Conservation (phyloP, 768 basidiomycete genomes). For the Auricularia auricula-judae region DNA sequence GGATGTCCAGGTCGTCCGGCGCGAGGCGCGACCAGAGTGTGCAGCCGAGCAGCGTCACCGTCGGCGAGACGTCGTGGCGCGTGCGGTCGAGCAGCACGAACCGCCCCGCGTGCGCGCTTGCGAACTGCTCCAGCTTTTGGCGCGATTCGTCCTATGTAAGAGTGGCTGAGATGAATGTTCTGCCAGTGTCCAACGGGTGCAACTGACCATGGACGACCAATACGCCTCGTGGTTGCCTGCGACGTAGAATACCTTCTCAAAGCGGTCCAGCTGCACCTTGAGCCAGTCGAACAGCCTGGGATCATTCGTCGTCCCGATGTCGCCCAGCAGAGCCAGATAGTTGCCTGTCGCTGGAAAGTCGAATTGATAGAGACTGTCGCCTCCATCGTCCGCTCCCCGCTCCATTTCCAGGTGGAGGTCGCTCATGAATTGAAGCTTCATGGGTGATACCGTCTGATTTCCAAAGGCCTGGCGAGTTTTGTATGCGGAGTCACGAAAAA, state of each 20-base stretch:
- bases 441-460: too few relatives aligned
- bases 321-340: constrained; percentile 25
- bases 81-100: constrained; percentile 25
- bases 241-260: constrained; percentile 24
- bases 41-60: constrained; percentile 28
- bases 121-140: constrained; percentile 1
- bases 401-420: constrained; percentile 22
- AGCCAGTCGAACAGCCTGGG: constrained; percentile 24
- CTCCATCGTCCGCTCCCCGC: too few relatives aligned
- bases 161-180: too few relatives aligned
- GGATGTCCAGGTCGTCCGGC: constrained; percentile 17
- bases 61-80: constrained; percentile 22
- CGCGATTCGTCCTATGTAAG: constrained; percentile 10
- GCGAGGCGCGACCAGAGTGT: constrained; percentile 28
- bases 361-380: constrained; percentile 13
- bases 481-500: too few relatives aligned
- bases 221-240: constrained; percentile 24
- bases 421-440: constrained; percentile 18
- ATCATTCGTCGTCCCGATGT: constrained; percentile 24
- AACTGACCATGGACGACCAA: not conserved
- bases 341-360: constrained; percentile 17
- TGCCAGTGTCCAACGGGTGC: too few relatives aligned
- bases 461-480: too few relatives aligned
- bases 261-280: constrained; percentile 17
- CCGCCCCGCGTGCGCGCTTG: constrained; percentile 9